Evolutionary conservation across 805 yeast species (phyloP).

Genomic region (Candida nemodendra): DNA sequence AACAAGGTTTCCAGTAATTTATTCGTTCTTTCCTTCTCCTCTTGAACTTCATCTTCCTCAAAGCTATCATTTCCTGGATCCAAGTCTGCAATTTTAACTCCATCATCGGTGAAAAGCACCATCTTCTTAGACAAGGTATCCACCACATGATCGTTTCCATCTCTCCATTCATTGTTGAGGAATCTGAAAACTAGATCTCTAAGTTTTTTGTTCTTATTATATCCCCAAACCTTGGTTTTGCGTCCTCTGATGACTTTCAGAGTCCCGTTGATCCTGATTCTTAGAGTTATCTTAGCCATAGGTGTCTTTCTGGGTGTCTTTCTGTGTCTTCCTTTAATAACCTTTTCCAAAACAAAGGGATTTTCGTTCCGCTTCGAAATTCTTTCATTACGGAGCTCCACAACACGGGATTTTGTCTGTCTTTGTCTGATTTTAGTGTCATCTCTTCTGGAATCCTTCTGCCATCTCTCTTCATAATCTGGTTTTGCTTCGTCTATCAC

Average conservation of each 20-base stretch:
- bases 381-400: constrained; percentile 36
- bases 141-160: constrained; percentile 74
- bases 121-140: constrained; percentile 45
- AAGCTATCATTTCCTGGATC: constrained; percentile 15
- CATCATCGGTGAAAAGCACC: constrained; percentile 31
- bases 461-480: constrained; percentile 46
- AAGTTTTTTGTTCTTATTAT: constrained; percentile 61
- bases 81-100: constrained; percentile 9
- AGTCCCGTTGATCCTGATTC: constrained; percentile 59
- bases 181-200: constrained; percentile 65
- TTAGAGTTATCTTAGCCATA: constrained; percentile 55
- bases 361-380: constrained; percentile 45
- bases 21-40: constrained; percentile 39
- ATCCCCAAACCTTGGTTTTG: constrained; percentile 90
- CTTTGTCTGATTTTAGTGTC: constrained; percentile 31
- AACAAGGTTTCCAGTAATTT: constrained; percentile 50
- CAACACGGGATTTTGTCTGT: constrained; percentile 34
- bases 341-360: constrained; percentile 27
- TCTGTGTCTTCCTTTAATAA: constrained; percentile 59
- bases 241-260: constrained; percentile 55
- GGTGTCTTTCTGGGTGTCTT: constrained; percentile 48
- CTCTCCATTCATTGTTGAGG: constrained; percentile 70
- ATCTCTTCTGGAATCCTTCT: constrained; percentile 43
- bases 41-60: constrained; percentile 36
- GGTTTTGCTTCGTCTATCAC: constrained; percentile 63